phyloP scores from a whole-genome alignment of 2,329 filamentous ascomycete genomes.

The Didymella pinodella region DNA sequence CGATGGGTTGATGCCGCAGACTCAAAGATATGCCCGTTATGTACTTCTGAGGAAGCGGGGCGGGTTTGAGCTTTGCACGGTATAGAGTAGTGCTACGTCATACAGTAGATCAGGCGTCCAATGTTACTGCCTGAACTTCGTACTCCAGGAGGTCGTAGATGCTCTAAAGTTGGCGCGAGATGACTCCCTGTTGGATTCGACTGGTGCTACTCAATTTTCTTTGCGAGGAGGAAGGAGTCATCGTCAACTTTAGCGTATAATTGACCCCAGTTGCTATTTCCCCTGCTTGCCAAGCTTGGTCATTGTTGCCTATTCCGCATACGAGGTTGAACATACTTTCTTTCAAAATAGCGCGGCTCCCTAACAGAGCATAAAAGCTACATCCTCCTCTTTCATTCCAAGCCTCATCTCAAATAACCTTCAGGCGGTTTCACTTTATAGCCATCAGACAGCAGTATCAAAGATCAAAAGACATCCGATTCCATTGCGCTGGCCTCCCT shows the following conservation, averaged over 20 bases:
- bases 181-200: neutral
- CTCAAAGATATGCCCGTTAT: neutral
- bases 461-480: neutral
- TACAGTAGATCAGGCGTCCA: neutral
- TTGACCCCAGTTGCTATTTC: neutral
- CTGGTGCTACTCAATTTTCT: neutral
- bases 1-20: neutral
- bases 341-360: neutral
- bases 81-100: neutral
- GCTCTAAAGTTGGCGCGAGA: neutral
- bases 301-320: conserved; percentile 7
- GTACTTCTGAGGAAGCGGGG: neutral
- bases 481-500: too few relatives aligned
- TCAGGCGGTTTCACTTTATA: neutral
- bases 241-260: neutral
- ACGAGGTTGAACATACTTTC: conserved; percentile 4
- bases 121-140: neutral
- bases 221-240: neutral
- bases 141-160: neutral
- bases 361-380: neutral
- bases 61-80: neutral
- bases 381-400: neutral
- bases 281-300: conserved; percentile 9
- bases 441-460: neutral
- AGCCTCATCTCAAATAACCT: neutral